A percentile compares a stretch with the other conserved stretches of the same genome.
Conservation (phyloP, 2,329 filamentous ascomycete species). For the Harringtonia aguacate region DNA sequence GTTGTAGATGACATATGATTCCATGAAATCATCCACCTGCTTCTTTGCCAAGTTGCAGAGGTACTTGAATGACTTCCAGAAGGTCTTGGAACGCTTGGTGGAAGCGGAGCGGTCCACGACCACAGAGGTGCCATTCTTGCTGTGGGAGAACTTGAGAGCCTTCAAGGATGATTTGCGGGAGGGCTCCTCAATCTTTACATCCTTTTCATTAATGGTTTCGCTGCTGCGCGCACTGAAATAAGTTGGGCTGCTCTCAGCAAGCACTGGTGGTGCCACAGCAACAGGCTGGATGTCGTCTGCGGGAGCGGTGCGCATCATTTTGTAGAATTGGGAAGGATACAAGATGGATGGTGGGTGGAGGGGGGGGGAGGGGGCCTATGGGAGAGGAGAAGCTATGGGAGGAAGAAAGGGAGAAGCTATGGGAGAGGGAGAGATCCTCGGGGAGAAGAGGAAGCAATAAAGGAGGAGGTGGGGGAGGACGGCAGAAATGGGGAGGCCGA, state of each 20-base stretch:
- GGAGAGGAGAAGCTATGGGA: neutral
- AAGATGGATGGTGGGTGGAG: neutral
- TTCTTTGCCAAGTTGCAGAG: constrained; percentile 35
- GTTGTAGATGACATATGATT: constrained; percentile 45
- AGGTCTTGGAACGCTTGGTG: constrained; percentile 37
- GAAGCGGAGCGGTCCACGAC: constrained; percentile 31
- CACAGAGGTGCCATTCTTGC: constrained; percentile 5
- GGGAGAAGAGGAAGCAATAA: neutral
- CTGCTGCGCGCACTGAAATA: constrained; percentile 20
- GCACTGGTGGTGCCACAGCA: neutral
- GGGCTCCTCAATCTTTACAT: constrained; percentile 11
- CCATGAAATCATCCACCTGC: constrained; percentile 44
- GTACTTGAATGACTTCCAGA: constrained; percentile 38
- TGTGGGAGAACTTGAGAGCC: constrained; percentile 2
- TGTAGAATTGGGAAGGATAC: neutral
- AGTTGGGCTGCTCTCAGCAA: neutral
- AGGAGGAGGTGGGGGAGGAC: neutral
- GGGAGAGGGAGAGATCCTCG: neutral
- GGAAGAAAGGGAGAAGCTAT: neutral
- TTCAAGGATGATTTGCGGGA: constrained; percentile 8
- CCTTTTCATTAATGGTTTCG: constrained; percentile 21
- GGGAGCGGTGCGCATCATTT: constrained; percentile 2
- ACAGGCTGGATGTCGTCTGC: neutral
- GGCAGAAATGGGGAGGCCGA: too few relatives aligned
- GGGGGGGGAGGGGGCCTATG: neutral